phyloP scores from a whole-genome alignment of 2,329 filamentous ascomycete genomes.

The Botrytis galanthina region DNA sequence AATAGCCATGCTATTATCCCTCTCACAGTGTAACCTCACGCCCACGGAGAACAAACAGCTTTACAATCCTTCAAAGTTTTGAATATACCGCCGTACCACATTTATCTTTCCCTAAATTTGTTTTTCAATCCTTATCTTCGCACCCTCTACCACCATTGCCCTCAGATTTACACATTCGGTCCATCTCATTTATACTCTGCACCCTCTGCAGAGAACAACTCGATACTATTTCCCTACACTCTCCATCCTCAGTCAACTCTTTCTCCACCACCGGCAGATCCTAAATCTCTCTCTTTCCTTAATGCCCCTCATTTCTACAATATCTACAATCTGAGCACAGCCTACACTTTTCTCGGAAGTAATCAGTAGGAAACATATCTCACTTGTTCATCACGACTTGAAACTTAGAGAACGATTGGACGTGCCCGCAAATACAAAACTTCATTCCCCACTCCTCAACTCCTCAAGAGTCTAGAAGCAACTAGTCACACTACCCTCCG shows the following conservation, averaged over 20 bases:
- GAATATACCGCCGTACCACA: too few relatives aligned
- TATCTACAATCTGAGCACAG: too few relatives aligned
- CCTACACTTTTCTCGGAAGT: too few relatives aligned
- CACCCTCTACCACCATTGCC: constrained; percentile 44
- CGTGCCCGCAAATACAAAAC: constrained; percentile 48
- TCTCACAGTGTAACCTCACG: background rate
- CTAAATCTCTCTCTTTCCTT: constrained; percentile 37
- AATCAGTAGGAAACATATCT: too few relatives aligned
- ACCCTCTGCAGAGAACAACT: constrained; percentile 56
- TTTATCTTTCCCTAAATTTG: background rate
- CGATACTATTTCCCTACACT: constrained; percentile 58
- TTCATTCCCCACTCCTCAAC: constrained; percentile 33
- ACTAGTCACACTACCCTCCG: background rate
- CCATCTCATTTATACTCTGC: constrained; percentile 59
- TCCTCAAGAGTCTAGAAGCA: constrained; percentile 39
- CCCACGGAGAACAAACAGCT: too few relatives aligned
- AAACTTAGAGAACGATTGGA: too few relatives aligned
- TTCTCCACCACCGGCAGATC: constrained; percentile 34
- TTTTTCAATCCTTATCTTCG: background rate
- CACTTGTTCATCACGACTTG: too few relatives aligned
- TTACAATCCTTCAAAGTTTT: background rate
- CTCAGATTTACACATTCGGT: constrained; percentile 52
- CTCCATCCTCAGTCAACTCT: constrained; percentile 47
- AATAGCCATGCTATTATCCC: background rate
- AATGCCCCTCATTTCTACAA: too few relatives aligned